A percentile compares a stretch with the other conserved stretches of the same genome.
Conservation (phyloP, 148 eudicot species). For the Silene uniflora region DNA sequence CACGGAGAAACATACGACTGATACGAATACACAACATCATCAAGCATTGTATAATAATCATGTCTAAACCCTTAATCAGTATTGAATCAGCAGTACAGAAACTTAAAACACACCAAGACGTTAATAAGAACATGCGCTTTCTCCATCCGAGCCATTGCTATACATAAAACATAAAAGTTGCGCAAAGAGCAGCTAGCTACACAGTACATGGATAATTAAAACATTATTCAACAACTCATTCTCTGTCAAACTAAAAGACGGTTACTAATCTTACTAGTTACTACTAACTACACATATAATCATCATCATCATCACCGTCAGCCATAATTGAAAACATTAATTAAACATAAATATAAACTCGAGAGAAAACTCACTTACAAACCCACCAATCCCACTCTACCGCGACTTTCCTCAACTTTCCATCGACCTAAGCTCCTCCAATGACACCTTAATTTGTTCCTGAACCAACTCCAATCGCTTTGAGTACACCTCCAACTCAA, state of each 20-base stretch:
- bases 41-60: not conserved
- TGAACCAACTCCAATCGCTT: conserved; percentile 94
- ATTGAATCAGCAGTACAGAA: conserved; percentile 14
- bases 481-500: conserved; percentile 93
- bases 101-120: conserved; percentile 3
- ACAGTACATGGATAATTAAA: conserved; percentile 24
- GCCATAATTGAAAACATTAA: conserved; percentile 16
- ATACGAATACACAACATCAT: not conserved
- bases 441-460: conserved; percentile 69
- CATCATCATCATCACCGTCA: conserved; percentile 16
- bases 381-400: conserved; percentile 11
- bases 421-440: conserved; percentile 75
- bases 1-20: no score
- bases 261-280: conserved; percentile 15
- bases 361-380: conserved; percentile 15
- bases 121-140: conserved; percentile 18
- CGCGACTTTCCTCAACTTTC: conserved; percentile 35
- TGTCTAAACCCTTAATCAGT: no score
- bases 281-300: conserved; percentile 35
- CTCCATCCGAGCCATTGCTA: conserved; percentile 32
- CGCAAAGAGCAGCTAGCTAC: conserved; percentile 22
- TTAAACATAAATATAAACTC: conserved; percentile 23
- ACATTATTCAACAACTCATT: conserved; percentile 35
- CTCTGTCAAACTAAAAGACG: conserved; percentile 27
- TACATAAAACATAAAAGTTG: conserved; percentile 26